A percentile compares a stretch with the other conserved stretches of the same genome.
Evolutionary conservation across 108 stramenopile species (phyloP).

Genomic region (Nitzschia inconspicua): DNA sequence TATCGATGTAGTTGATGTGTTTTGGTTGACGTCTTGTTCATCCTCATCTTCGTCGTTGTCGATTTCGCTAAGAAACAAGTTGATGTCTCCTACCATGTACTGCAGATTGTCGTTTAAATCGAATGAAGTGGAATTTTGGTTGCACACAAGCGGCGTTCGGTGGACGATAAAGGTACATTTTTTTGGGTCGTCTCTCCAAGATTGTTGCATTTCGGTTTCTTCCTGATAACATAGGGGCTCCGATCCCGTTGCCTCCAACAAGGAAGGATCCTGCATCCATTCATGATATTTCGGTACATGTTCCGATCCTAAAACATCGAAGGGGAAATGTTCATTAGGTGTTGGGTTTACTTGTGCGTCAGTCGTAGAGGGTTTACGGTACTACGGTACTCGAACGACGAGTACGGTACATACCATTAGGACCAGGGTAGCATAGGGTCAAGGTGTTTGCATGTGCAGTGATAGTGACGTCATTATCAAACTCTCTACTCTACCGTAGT

Average conservation of each 20-base stretch:
- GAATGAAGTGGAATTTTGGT: neutral
- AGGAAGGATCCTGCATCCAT: slow-evolving; percentile 91
- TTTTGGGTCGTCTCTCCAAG: slow-evolving; percentile 87
- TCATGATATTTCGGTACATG: slow-evolving; percentile 89
- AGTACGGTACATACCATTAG: too few relatives aligned
- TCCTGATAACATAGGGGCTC: slow-evolving; percentile 91
- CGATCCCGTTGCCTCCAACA: slow-evolving; percentile 89
- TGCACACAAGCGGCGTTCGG: too few relatives aligned
- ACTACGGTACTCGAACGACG: too few relatives aligned
- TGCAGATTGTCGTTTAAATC: slow-evolving; percentile 29
- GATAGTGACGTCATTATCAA: too few relatives aligned
- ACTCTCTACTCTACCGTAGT: too few relatives aligned
- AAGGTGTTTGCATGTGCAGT: too few relatives aligned
- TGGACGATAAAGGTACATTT: slow-evolving; percentile 97
- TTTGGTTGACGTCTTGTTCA: slow-evolving; percentile 3
- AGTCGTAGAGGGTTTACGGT: too few relatives aligned
- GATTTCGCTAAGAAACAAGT: slow-evolving; percentile 87
- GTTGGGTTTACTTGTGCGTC: too few relatives aligned
- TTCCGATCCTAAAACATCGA: slow-evolving; percentile 61
- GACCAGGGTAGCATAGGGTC: too few relatives aligned
- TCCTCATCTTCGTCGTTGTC: slow-evolving; percentile 53
- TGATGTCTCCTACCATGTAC: slow-evolving; percentile 96
- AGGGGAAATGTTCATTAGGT: too few relatives aligned
- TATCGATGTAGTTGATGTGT: too few relatives aligned
- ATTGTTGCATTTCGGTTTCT: slow-evolving; percentile 90